These are phyloP conservation scores for Sugiyamaella xylanicola DNA, from an alignment of 1,139 yeast species.

Conservation along the genomic window DNA sequence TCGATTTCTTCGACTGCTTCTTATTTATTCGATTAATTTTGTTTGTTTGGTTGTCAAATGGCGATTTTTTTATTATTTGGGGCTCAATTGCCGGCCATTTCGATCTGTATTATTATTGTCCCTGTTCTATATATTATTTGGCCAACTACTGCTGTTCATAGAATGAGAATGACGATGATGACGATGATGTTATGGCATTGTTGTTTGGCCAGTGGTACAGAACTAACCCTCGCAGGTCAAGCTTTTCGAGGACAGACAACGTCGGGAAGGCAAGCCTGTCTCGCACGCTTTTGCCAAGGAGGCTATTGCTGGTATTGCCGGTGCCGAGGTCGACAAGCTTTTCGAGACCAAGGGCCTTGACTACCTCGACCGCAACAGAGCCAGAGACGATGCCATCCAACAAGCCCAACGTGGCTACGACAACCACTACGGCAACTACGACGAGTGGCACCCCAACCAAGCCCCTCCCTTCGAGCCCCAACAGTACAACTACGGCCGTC, in stretches of 20 bases:
- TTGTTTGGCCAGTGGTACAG: too few species aligned
- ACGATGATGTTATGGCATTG: too few species aligned
- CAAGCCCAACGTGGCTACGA: slow-evolving; percentile 37
- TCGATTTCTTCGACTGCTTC: too few species aligned
- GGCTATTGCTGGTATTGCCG: slow-evolving; percentile 39
- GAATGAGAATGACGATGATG: too few species aligned
- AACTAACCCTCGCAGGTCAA: too few species aligned
- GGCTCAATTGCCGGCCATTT: too few species aligned
- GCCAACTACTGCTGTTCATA: too few species aligned
- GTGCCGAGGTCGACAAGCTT: slow-evolving; percentile 42
- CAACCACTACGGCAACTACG: slow-evolving; percentile 36
- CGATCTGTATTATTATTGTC: too few species aligned
- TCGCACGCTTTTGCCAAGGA: slow-evolving; percentile 39
- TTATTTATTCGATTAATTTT: too few species aligned
- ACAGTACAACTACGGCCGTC: slow-evolving; percentile 17
- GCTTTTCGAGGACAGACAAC: slow-evolving; percentile 37
- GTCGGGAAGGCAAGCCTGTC: slow-evolving; percentile 39
- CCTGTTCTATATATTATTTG: too few species aligned
- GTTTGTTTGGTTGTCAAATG: too few species aligned
- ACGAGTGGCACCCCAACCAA: slow-evolving; percentile 33
- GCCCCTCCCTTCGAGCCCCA: slow-evolving; percentile 27
- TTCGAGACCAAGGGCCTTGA: slow-evolving; percentile 42
- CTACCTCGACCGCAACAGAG: slow-evolving; percentile 33
- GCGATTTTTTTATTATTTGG: too few species aligned
- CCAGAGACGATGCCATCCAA: slow-evolving; percentile 35